Evolutionary conservation across 352 stramenopile species (phyloP).

Genomic region (Pythium volutum): DNA sequence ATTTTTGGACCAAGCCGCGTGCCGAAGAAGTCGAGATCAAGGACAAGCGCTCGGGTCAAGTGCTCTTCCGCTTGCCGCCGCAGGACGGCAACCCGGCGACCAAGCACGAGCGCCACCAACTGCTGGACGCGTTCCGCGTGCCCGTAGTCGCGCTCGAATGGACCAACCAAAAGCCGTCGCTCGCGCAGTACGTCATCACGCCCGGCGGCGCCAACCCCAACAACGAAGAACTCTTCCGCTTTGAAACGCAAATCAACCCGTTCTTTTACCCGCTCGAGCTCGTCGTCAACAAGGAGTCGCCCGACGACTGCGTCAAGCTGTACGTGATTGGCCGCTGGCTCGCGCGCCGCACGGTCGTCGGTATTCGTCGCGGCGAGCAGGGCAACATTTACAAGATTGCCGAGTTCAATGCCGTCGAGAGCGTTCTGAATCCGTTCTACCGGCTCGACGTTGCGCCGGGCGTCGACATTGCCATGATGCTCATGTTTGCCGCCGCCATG

Average conservation of each 20-base stretch:
- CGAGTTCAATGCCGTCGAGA: constrained; percentile 16
- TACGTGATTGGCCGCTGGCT: constrained; percentile 21
- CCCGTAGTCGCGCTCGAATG: constrained; percentile 17
- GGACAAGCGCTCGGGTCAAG: constrained; percentile 15
- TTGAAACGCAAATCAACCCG: constrained; percentile 18
- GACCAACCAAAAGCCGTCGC: constrained; percentile 12
- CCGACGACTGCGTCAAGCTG: constrained; percentile 3
- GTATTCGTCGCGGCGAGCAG: constrained; percentile 14
- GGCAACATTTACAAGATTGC: constrained; percentile 19
- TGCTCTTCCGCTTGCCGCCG: constrained; percentile 18
- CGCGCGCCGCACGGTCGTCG: constrained; percentile 13
- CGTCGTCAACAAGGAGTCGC: constrained; percentile 12
- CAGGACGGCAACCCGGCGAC: constrained; percentile 6
- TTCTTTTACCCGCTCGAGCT: constrained; percentile 22
- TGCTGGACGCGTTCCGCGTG: constrained; percentile 22
- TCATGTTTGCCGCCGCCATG: constrained; percentile 22
- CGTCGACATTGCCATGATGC: constrained; percentile 17
- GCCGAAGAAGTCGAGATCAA: constrained; percentile 15
- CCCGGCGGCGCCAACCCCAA: constrained; percentile 8
- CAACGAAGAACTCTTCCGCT: constrained; percentile 9
- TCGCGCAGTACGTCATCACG: constrained; percentile 14
- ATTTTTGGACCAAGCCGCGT: constrained; percentile 22
- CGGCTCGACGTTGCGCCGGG: constrained; percentile 18
- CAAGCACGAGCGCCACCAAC: constrained; percentile 16
- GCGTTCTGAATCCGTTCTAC: constrained; percentile 9